Evolutionary conservation across 2,329 filamentous ascomycete genomes (phyloP), one percentile per base, ranked within the genome.

Genomic region (Aspergillus bombycis): DNA sequence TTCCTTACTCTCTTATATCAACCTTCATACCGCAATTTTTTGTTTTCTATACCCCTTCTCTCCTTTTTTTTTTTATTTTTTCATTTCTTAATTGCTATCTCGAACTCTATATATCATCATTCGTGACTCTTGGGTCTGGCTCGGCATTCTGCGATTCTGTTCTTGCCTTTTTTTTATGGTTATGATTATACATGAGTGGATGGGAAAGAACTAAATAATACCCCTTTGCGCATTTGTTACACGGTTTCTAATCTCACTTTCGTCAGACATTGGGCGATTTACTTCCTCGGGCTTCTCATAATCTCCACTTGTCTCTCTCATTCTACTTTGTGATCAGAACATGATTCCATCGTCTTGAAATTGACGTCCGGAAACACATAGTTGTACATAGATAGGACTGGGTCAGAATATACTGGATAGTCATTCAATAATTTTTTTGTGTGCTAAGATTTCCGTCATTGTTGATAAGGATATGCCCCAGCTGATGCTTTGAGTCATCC

Each of bases 121-220:
- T 41, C n/a, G 14, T 38, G 52, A 23, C 32, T 21, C 34, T 38
- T 52, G 48, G 52, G 19, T 38, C 9, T 54, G 28, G 52, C n/a
- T 32, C 12, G 12, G 32, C 52, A 38, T 55, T 23, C n/a, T 55
- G 32, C n/a, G 9, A 28, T 56, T 41, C n/a, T 53, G 32, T 14
- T 21, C 28, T 41, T 30, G 9, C 21, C 41, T 48, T 30, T 30
- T 38, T 57, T 48, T 56, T 56, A 30, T 43, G 41, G 23, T 26
- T 60, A 52, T 45, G 38, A 21, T 36, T 43, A 14, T 58, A 45
- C 52, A 62, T 34, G 54, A 62, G 45, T 58, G 60, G 60, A 62
- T 58, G 32, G 60, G 48, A 45, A 58, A 58, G 34, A 48, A 56
- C 38, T 48, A 62, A 52, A 55, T 62, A 62, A 55, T 62, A 62